Percentiles rank a stretch among this genome's conserved stretches.
These are phyloP conservation scores for Viola pubescens DNA, from an alignment of 441 rosid genomes.

Conservation along the genomic window DNA sequence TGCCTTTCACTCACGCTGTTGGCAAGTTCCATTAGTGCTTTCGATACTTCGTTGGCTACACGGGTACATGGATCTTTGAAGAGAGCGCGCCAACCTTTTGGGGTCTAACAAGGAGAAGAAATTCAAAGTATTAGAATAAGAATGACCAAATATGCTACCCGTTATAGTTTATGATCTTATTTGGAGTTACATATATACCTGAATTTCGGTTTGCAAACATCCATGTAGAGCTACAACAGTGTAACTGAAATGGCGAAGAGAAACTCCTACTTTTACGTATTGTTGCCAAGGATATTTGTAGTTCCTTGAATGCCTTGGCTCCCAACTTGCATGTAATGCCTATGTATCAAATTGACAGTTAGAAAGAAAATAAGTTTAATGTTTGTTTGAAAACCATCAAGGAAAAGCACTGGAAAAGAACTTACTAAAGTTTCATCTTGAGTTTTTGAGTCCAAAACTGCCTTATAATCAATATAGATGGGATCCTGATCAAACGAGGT, in stretches of 20 bases:
- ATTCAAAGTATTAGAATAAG: background rate
- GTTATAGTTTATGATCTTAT: background rate
- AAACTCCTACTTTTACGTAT: slow-evolving; percentile 72
- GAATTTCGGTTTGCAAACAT: slow-evolving; percentile 73
- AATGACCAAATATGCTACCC: background rate
- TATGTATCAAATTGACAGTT: slow-evolving; percentile 11
- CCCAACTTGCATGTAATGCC: slow-evolving; percentile 89
- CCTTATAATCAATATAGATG: slow-evolving; percentile 63
- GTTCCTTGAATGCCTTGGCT: slow-evolving; percentile 60
- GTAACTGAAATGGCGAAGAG: slow-evolving; percentile 82
- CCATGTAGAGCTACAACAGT: slow-evolving; percentile 80
- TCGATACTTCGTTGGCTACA: slow-evolving; percentile 56
- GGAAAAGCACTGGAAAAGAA: background rate
- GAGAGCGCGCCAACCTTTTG: slow-evolving; percentile 51
- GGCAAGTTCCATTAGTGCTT: slow-evolving; percentile 57
- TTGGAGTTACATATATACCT: slow-evolving; percentile 34
- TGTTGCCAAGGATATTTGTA: slow-evolving; percentile 72
- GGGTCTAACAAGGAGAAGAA: slow-evolving; percentile 27
- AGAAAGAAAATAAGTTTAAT: background rate
- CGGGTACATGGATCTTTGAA: slow-evolving; percentile 71
- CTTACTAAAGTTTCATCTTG: slow-evolving; percentile 73
- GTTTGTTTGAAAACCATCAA: background rate
- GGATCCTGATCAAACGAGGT: slow-evolving; percentile 39
- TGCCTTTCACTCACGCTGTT: slow-evolving; percentile 49
- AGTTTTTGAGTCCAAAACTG: slow-evolving; percentile 79